A percentile compares a stretch with the other conserved stretches of the same genome.
phyloP scores from a whole-genome alignment of 352 stramenopile species.

The Phytophthora litchii region DNA sequence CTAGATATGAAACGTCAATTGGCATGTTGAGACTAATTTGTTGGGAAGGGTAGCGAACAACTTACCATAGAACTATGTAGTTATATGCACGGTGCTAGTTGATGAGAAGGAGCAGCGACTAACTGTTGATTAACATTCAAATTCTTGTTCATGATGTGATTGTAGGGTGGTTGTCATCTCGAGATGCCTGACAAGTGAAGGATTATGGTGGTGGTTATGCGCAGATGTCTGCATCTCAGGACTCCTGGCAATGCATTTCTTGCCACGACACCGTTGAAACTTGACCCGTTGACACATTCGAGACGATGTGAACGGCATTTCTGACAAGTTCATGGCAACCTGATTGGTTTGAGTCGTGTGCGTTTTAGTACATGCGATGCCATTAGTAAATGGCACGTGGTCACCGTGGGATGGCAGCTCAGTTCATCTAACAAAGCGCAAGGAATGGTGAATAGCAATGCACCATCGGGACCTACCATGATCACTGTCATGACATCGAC shows the following conservation, averaged over 20 bases:
- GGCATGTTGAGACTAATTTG: not conserved
- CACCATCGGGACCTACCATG: constrained; percentile 18
- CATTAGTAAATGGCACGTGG: constrained; percentile 40
- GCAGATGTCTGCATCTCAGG: constrained; percentile 22
- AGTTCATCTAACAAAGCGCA: constrained; percentile 27
- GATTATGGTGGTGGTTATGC: constrained; percentile 29
- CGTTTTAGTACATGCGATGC: constrained; percentile 26
- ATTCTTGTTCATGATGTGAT: constrained; percentile 6
- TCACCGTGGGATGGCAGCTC: constrained; percentile 27
- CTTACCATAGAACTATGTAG: too few species aligned
- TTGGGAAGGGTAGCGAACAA: too few species aligned
- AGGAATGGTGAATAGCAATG: constrained; percentile 39
- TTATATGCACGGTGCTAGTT: not conserved
- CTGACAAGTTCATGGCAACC: constrained; percentile 10
- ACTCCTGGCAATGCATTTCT: constrained; percentile 22
- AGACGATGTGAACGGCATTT: constrained; percentile 13
- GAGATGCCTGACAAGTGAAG: constrained; percentile 16
- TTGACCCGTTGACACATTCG: constrained; percentile 14
- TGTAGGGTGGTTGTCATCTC: constrained; percentile 17
- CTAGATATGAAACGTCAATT: constrained; percentile 20
- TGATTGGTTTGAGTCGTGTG: constrained; percentile 36
- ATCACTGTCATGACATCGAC: constrained; percentile 16
- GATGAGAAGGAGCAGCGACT: constrained; percentile 8
- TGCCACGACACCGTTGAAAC: not conserved
- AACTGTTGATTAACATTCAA: constrained; percentile 14